Evolutionary conservation across 1,284 basidiomycete genomes (phyloP).

Genomic region (Lignosus rhinocerotis): DNA sequence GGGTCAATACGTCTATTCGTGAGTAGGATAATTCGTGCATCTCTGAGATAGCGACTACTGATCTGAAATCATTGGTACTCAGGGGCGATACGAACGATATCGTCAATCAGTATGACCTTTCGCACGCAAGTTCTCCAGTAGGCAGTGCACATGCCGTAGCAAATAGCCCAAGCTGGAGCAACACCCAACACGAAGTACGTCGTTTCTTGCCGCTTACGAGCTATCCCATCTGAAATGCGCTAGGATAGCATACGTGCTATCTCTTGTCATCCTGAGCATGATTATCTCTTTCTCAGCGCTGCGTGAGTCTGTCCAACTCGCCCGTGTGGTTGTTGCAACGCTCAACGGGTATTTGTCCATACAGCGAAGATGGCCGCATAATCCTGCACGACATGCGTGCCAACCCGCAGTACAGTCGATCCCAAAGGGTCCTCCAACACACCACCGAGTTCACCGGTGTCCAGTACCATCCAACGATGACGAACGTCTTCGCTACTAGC

Average conservation of each 20-base stretch:
- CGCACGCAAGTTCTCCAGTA: conserved; percentile 25
- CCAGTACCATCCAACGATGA: conserved; percentile 62
- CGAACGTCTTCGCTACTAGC: conserved; percentile 66
- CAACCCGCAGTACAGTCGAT: conserved; percentile 35
- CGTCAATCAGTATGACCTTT: conserved; percentile 60
- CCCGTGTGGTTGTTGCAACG: not conserved
- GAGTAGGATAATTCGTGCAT: conserved; percentile 24
- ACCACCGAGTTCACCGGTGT: conserved; percentile 58
- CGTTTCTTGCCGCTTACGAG: not conserved
- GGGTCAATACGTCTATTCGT: conserved; percentile 66
- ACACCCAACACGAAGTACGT: conserved; percentile 10
- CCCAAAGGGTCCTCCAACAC: conserved; percentile 53
- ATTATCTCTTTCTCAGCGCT: conserved; percentile 66
- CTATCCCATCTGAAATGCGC: not conserved
- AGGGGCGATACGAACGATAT: conserved; percentile 66
- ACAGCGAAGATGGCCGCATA: conserved; percentile 68
- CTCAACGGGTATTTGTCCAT: not conserved
- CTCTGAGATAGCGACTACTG: not conserved
- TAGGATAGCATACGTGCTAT: conserved; percentile 67
- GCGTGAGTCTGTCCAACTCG: conserved; percentile 42
- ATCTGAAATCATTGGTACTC: conserved; percentile 1
- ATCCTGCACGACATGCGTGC: conserved; percentile 56
- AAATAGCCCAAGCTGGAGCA: conserved; percentile 1
- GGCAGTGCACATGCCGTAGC: conserved; percentile 12
- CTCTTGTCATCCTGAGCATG: conserved; percentile 61